Evolutionary conservation across 129 eudicot species (phyloP), one percentile per base, ranked within the genome.

Genomic region (Centrapalus pauciflorus): DNA sequence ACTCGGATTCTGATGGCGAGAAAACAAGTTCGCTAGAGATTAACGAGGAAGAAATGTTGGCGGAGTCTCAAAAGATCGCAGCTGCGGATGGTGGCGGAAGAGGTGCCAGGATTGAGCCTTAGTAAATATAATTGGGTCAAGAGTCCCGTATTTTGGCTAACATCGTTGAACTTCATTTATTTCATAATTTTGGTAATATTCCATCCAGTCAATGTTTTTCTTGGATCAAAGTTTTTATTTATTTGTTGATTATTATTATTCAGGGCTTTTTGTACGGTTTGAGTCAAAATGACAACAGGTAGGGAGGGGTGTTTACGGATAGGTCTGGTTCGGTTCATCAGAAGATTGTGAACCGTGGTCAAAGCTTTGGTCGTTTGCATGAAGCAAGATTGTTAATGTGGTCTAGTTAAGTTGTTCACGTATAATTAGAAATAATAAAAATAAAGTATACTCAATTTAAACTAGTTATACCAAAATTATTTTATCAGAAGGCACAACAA

Each of bases 1-100:
- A 77, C 66, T 70, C 85, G 1, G 82, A 87, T 67, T 81, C 82
- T 6, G 74, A 83, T 21, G 83, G 76, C n/a, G 84, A 62, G 12
- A 80, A 88, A 67, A 61, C 64, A 49, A 41, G 71, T 23, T 73
- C 87, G 8, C 75, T 34, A 2, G 87, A 74, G 25, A 62, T 70
- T 61, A 81, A 85, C 13, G 74, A 72, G 66, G 85, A 73, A 48
- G 77, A 63, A 30, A 20, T 59, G 41, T 50, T 77, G 75, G 80
- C 74, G 3, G 74, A 76, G 61, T 56, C 74, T 55, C 69, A 58
- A 33, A 75, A 66, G 62, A 75, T 75, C 10, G 79, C 61, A 1
- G 66, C 65, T 0, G 56, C 74, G 33, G 79, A 58, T 66, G 79
- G 67, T 55, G 72, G 66, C 21, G 79, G 79, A 65, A 74, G 41